Percentiles rank a stretch among this genome's conserved stretches.
Conservation (phyloP, 345 rosid genomes). For the Brassica juncea region DNA sequence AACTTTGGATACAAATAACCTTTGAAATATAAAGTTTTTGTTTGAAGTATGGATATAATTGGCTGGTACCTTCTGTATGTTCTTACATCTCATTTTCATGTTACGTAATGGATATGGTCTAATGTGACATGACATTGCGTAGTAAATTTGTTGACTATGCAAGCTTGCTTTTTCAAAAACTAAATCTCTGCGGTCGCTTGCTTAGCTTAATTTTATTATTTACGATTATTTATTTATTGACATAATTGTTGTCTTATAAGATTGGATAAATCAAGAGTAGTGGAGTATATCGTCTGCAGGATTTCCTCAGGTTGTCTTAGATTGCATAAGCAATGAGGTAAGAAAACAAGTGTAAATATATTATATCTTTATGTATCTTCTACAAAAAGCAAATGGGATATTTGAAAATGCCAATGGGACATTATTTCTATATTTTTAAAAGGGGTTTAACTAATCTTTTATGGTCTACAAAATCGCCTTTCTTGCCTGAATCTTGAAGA, state of each 20-base stretch:
- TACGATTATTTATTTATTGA: neutral
- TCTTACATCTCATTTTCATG: neutral
- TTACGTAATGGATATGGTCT: no score
- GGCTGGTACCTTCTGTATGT: neutral
- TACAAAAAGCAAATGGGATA: neutral
- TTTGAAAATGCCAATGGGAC: neutral
- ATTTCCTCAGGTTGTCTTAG: conserved; percentile 1
- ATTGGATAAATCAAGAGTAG: neutral
- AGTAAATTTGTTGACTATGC: neutral
- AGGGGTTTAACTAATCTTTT: neutral
- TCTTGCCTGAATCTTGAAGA: conserved; percentile 32
- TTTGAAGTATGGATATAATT: neutral
- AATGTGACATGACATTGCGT: no score
- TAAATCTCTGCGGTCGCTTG: neutral
- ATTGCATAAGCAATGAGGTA: no score
- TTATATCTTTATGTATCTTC: neutral
- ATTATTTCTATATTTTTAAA: no score
- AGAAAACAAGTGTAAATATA: no score
- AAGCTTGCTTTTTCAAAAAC: neutral
- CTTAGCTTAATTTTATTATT: neutral
- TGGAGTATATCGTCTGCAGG: neutral
- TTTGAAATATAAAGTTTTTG: neutral
- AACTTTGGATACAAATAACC: neutral
- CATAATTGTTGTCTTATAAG: neutral
- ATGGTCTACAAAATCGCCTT: conserved; percentile 18